Evolutionary conservation across 495 filamentous ascomycete species (phyloP), one percentile per base, ranked within the genome.

Genomic region (Aspergillus nidulans): DNA sequence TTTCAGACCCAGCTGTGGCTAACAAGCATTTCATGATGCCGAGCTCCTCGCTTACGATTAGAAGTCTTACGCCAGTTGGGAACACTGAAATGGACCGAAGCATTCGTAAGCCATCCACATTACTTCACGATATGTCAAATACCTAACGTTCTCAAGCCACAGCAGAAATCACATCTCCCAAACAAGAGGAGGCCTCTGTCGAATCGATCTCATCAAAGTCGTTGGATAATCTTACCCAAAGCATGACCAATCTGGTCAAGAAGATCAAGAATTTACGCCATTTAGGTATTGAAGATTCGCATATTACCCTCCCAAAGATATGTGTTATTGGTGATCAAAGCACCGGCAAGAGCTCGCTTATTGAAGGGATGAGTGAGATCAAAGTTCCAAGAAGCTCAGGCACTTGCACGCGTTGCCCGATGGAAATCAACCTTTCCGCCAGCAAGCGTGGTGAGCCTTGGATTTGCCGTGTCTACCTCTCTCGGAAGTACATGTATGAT

Each of bases 251-350:
- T 1, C 57, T 81, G 4, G 71, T 81, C 0, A 70, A 64, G n/a
- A 72, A 68, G n/a, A 74, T 81, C 0, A 75, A 77, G 51, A 67
- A 71, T 16, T 59, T 81, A 0, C 67, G 74, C 8, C 69, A 77
- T 30, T 59, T 81, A 2, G 78, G 78, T 0, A 77, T 81, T 7
- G 78, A 81, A 24, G 70, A 78, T 39, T 78, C 77, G 23, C 77
- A 84, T 0, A 82, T 85, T 0, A 77, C 77, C 2, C 69, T 94
- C 0, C 89, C 90, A 0, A 89, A 89, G 57, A 79, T 94, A 15
- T 87, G 88, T 12, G 81, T 91, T 0, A 82, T 92, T 1, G 90
- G 90, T 1, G 89, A 94, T 52, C 90, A 95, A 56, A 85, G 80
- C 3, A 83, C 89, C 0, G 90, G 90, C 0, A 95, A 95, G 58